Conservation (phyloP, 108 stramenopile genomes). For the Cyclotella sp. region DNA sequence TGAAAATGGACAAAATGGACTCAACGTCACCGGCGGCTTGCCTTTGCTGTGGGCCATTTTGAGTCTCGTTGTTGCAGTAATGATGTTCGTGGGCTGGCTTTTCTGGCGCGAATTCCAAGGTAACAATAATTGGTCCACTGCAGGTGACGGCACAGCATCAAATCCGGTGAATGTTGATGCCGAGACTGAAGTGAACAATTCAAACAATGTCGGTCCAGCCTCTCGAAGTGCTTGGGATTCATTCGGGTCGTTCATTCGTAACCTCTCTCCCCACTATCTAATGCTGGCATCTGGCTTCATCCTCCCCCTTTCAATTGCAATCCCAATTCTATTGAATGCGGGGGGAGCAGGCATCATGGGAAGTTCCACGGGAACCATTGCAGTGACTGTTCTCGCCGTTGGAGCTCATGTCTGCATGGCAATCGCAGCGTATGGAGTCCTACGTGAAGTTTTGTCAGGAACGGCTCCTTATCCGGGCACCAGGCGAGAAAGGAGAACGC, state of each 20-base stretch:
- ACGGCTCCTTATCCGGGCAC: slow-evolving; percentile 30
- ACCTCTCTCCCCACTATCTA: slow-evolving; percentile 18
- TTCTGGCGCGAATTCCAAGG: background rate
- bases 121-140: background rate
- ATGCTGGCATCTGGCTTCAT: slow-evolving; percentile 24
- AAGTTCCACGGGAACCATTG: slow-evolving; percentile 14
- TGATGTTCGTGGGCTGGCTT: background rate
- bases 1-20: background rate
- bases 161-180: slow-evolving; percentile 26
- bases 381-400: slow-evolving; percentile 25
- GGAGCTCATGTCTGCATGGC: slow-evolving; percentile 39
- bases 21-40: slow-evolving; percentile 5
- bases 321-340: slow-evolving; percentile 30
- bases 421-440: slow-evolving; percentile 29
- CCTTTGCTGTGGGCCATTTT: background rate
- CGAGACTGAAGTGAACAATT: slow-evolving; percentile 14
- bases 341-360: slow-evolving; percentile 17
- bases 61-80: background rate
- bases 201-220: background rate
- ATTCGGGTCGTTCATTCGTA: background rate
- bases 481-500: slow-evolving; percentile 9
- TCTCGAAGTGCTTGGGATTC: background rate
- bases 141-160: slow-evolving; percentile 4
- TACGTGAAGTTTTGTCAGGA: slow-evolving; percentile 27
- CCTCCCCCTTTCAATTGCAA: slow-evolving; percentile 27